Percentiles rank a stretch among this genome's conserved stretches.
phyloP scores from a whole-genome alignment of 2,329 filamentous ascomycete species.

The Aureobasidium sp. region DNA sequence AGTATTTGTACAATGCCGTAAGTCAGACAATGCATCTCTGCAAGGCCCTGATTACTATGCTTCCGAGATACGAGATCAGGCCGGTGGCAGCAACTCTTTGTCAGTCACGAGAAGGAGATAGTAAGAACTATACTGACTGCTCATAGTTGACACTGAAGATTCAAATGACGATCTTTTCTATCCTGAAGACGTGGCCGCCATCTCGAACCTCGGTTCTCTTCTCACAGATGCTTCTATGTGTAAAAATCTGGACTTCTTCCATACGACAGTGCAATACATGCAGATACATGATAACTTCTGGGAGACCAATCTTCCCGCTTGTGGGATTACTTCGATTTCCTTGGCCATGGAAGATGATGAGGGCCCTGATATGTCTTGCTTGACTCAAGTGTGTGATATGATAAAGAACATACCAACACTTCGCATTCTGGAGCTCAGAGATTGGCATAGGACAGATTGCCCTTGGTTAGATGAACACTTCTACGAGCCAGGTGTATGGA shows the following conservation, averaged over 20 bases:
- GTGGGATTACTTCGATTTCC: not conserved
- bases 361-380: too few species aligned
- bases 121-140: not conserved
- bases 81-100: not conserved
- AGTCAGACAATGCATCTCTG: not conserved
- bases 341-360: not conserved
- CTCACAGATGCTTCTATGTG: not conserved
- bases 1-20: not conserved
- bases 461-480: not conserved
- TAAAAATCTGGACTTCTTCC: not conserved
- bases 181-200: not conserved
- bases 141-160: not conserved
- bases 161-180: not conserved
- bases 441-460: not conserved
- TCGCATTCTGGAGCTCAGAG: not conserved
- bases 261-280: not conserved
- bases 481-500: not conserved
- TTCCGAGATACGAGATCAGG: not conserved
- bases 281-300: not conserved
- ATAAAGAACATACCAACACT: not conserved
- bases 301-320: not conserved
- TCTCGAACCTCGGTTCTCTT: not conserved
- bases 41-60: not conserved
- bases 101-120: not conserved
- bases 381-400: too few species aligned